These are phyloP conservation scores for Colletotrichum melonis DNA, from an alignment of 2,329 filamentous ascomycete genomes.

Conservation along the genomic window DNA sequence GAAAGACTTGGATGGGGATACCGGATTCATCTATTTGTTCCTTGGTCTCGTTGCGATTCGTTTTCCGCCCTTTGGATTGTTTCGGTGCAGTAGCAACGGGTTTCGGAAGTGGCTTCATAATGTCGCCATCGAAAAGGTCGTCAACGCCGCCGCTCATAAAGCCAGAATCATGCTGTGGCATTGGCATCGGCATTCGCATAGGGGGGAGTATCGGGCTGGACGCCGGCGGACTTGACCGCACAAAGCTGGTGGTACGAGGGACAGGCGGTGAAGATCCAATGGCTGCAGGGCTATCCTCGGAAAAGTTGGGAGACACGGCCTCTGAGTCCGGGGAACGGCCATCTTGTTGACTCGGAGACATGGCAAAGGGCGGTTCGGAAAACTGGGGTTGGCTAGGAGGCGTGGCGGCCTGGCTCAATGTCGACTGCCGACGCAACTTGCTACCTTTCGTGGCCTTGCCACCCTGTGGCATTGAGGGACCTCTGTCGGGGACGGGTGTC, in stretches of 20 bases:
- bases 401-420: constrained; percentile 56
- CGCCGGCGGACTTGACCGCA: constrained; percentile 71
- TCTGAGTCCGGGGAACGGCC: constrained; percentile 66
- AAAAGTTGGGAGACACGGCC: constrained; percentile 63
- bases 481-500: constrained; percentile 74
- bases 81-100: constrained; percentile 44
- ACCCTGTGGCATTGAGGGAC: constrained; percentile 42
- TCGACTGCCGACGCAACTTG: constrained; percentile 70
- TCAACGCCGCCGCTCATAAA: constrained; percentile 85
- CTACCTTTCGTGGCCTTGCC: constrained; percentile 55
- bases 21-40: constrained; percentile 41
- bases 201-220: constrained; percentile 84
- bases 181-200: constrained; percentile 70
- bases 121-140: constrained; percentile 75
- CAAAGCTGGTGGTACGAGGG: constrained; percentile 68
- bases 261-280: constrained; percentile 93
- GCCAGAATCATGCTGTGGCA: constrained; percentile 77
- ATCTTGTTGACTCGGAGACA: constrained; percentile 60
- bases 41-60: constrained; percentile 47
- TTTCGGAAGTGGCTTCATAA: constrained; percentile 53
- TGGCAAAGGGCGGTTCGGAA: constrained; percentile 59
- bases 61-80: constrained; percentile 24
- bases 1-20: constrained; percentile 57
- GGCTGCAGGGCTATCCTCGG: constrained; percentile 78
- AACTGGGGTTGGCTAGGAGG: constrained; percentile 47